A percentile compares a stretch with the other conserved stretches of the same genome.
Conservation (phyloP, 805 yeast species). For the Lachancea cidri region DNA sequence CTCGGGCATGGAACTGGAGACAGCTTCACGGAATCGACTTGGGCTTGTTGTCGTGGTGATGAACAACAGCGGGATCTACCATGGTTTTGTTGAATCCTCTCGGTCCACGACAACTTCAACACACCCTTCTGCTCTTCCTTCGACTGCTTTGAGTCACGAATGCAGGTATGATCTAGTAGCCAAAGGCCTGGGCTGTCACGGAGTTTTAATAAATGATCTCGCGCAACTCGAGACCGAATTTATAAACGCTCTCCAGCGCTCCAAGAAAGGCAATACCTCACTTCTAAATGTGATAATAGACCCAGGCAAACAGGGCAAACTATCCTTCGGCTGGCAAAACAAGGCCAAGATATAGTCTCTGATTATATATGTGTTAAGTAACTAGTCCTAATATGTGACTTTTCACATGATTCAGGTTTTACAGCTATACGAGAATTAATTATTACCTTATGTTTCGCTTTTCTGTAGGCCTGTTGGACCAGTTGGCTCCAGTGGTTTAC, state of each 20-base stretch:
- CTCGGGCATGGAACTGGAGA: slow-evolving; percentile 68
- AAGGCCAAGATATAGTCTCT: slow-evolving; percentile 27
- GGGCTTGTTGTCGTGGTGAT: slow-evolving; percentile 58
- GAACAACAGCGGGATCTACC: slow-evolving; percentile 72
- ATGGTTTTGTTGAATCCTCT: slow-evolving; percentile 43
- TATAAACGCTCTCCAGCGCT: slow-evolving; percentile 34
- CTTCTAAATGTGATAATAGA: slow-evolving; percentile 60
- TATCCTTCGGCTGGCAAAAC: slow-evolving; percentile 69
- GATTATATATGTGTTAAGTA: too few relatives aligned
- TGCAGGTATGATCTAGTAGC: slow-evolving; percentile 56
- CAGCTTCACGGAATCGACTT: slow-evolving; percentile 50
- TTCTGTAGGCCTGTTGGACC: slow-evolving; percentile 5
- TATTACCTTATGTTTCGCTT: neutral
- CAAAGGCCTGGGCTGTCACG: slow-evolving; percentile 51
- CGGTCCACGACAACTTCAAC: slow-evolving; percentile 21
- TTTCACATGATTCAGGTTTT: too few relatives aligned
- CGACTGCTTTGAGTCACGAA: slow-evolving; percentile 54
- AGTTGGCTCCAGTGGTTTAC: slow-evolving; percentile 2
- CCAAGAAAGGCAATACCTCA: slow-evolving; percentile 33
- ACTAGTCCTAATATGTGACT: too few relatives aligned
- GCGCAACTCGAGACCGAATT: slow-evolving; percentile 36
- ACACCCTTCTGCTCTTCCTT: slow-evolving; percentile 36
- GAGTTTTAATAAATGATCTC: slow-evolving; percentile 41
- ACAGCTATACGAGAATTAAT: too few relatives aligned
- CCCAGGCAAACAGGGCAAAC: slow-evolving; percentile 48